Percentiles rank a stretch among this genome's conserved stretches.
These are phyloP conservation scores for Lunularia cruciata DNA, from an alignment of 225 moss, liverwort and hornwort species.

Conservation along the genomic window DNA sequence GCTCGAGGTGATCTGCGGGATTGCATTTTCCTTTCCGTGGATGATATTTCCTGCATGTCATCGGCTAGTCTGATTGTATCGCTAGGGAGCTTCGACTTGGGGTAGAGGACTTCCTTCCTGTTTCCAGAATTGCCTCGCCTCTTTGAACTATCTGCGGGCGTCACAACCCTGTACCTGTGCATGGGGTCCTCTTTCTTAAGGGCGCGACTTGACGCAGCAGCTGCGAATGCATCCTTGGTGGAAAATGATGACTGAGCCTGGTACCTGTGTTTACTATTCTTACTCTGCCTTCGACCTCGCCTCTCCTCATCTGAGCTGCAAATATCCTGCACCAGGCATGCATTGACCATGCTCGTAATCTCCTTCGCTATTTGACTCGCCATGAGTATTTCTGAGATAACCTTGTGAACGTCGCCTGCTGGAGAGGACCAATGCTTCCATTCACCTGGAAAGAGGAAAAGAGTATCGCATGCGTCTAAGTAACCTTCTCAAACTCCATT, in stretches of 20 bases:
- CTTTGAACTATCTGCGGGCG: conserved; percentile 34
- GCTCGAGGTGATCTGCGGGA: conserved; percentile 41
- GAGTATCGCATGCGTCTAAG: neutral
- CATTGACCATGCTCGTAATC: conserved; percentile 50
- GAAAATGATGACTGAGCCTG: conserved; percentile 16
- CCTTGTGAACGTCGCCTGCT: conserved; percentile 67
- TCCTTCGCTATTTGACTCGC: conserved; percentile 69
- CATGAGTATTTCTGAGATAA: conserved; percentile 67
- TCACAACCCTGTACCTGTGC: conserved; percentile 43
- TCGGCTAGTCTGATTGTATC: conserved; percentile 21
- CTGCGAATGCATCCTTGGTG: neutral
- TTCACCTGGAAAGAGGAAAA: conserved; percentile 37
- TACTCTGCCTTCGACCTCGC: neutral
- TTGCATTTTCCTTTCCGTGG: conserved; percentile 45
- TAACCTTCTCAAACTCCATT: neutral
- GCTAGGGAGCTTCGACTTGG: conserved; percentile 38
- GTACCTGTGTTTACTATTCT: conserved; percentile 1
- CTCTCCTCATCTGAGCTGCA: conserved; percentile 35
- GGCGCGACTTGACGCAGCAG: neutral
- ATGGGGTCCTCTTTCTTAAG: conserved; percentile 38
- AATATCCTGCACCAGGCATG: conserved; percentile 33
- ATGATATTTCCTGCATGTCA: conserved; percentile 25
- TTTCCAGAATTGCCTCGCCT: conserved; percentile 15
- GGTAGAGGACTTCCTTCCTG: conserved; percentile 44
- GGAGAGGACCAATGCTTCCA: conserved; percentile 81